Evolutionary conservation across 2,329 filamentous ascomycete species (phyloP), one percentile per base, ranked within the genome.

Genomic region (Diaporthe aspalathi): DNA sequence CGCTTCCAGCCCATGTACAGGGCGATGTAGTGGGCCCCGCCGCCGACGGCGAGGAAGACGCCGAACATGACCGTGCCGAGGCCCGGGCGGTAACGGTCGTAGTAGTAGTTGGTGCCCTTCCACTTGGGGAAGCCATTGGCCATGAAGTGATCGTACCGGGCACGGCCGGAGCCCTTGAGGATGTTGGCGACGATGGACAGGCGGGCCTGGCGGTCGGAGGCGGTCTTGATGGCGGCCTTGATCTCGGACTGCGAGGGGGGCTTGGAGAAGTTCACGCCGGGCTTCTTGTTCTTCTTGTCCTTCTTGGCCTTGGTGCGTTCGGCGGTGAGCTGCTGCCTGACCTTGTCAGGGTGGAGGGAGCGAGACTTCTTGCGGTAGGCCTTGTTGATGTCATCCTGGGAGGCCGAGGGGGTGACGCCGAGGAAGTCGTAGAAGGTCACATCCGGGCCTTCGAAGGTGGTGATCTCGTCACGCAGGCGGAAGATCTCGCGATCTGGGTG

Each of bases 91-190:
- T 95, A 98, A 71, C 96, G 91, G 77, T 91, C 91, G 85, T 99
- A 99, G 88, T 98, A 99, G 88, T 99, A 99, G 74, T 96, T 95
- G 54, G 95, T 98, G 71, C 96, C 96, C 84, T 95, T 95, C 96
- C 96, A 99, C 70, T 90, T 90, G 40, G 96, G 96, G 85, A 99
- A 99, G 73, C 96, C 96, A 82, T 98, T 94, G 80, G 86, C 84
- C 73, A 98, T 83, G 85, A 98, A 99, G 82, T 98, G 92, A 81
- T 99, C 95, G 83, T 99, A 99, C 74, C 96, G 92, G 76, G 94
- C 93, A 74, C 96, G 90, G 68, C 89, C 89, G 3, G 92, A 85
- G 1, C 95, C 94, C 76, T 93, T 91, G 67, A 99, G 91, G 78
- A 99, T 93, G 78, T 94, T 93, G 76, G 92, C 91, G 68, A 98